These are phyloP conservation scores for Globisporangium canariense DNA, from an alignment of 352 stramenopile species.

Conservation along the genomic window DNA sequence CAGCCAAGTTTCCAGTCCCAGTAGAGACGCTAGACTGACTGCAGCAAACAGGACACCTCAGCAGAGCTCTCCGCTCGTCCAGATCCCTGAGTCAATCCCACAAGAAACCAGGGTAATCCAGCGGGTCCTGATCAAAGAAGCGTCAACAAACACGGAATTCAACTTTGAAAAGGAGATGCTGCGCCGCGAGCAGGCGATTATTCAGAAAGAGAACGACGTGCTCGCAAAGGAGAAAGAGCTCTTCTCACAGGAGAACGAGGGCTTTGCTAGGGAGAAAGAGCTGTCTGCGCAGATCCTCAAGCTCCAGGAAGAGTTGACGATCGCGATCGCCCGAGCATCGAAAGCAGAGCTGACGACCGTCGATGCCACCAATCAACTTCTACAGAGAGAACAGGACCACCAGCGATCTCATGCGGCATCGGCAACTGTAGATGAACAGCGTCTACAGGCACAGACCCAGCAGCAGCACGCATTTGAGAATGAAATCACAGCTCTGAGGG, in stretches of 20 bases:
- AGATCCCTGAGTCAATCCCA: neutral
- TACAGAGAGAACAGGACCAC: slow-evolving; percentile 5
- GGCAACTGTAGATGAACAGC: neutral
- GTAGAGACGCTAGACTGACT: neutral
- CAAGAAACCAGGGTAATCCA: neutral
- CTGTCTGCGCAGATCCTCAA: slow-evolving; percentile 24
- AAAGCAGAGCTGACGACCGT: slow-evolving; percentile 27
- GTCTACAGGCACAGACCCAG: neutral
- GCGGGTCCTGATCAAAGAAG: slow-evolving; percentile 43
- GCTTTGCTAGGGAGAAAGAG: slow-evolving; percentile 30
- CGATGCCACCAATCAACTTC: slow-evolving; percentile 23
- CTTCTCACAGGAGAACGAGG: slow-evolving; percentile 32
- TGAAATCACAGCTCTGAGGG: slow-evolving; percentile 6
- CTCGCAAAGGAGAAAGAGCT: slow-evolving; percentile 35
- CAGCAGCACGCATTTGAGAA: slow-evolving; percentile 5
- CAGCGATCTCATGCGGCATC: neutral
- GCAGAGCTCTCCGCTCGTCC: neutral
- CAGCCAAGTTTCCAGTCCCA: neutral
- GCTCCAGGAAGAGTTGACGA: slow-evolving; percentile 28
- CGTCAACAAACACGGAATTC: slow-evolving; percentile 56
- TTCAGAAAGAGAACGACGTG: slow-evolving; percentile 28
- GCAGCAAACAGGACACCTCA: neutral
- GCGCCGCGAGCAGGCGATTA: slow-evolving; percentile 32
- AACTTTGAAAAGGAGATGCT: slow-evolving; percentile 51
- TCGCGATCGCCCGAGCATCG: slow-evolving; percentile 15